These are phyloP conservation scores for Rossbeevera mucosa DNA, from an alignment of 768 basidiomycete species.

Conservation along the genomic window DNA sequence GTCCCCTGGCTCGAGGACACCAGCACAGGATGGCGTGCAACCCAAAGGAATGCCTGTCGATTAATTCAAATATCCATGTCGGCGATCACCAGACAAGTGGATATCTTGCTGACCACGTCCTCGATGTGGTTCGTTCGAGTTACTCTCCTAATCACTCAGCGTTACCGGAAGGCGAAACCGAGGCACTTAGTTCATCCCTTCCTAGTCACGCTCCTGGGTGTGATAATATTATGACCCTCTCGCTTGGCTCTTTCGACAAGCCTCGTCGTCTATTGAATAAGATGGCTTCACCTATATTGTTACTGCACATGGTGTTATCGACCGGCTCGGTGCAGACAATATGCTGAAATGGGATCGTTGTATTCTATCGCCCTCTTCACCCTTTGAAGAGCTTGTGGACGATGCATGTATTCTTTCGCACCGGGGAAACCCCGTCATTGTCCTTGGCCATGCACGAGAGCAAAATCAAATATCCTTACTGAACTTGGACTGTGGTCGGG, in stretches of 20 bases:
- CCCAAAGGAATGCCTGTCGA: not conserved
- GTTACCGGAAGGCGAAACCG: not conserved
- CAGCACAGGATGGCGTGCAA: not conserved
- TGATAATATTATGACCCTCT: slow-evolving; percentile 9
- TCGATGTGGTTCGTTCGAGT: not conserved
- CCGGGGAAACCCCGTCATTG: slow-evolving; percentile 22
- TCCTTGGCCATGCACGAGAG: slow-evolving; percentile 40
- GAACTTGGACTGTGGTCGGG: slow-evolving; percentile 15
- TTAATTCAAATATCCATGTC: not conserved
- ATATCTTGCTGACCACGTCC: not conserved
- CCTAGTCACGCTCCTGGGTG: not conserved
- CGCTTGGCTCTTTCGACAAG: slow-evolving; percentile 34
- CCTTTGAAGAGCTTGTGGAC: slow-evolving; percentile 34
- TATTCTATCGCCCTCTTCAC: slow-evolving; percentile 20
- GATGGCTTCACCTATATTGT: slow-evolving; percentile 23
- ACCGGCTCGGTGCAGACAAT: slow-evolving; percentile 21
- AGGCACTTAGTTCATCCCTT: not conserved
- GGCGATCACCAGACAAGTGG: not conserved
- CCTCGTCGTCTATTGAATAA: slow-evolving; percentile 35
- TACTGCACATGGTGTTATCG: slow-evolving; percentile 39
- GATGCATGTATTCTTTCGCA: slow-evolving; percentile 38
- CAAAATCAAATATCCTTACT: slow-evolving; percentile 31
- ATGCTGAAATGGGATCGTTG: slow-evolving; percentile 13
- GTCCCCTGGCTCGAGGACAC: not conserved
- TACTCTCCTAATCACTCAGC: not conserved